Conservation (phyloP, 345 rosid species). For the Dipteronia sinensis region DNA sequence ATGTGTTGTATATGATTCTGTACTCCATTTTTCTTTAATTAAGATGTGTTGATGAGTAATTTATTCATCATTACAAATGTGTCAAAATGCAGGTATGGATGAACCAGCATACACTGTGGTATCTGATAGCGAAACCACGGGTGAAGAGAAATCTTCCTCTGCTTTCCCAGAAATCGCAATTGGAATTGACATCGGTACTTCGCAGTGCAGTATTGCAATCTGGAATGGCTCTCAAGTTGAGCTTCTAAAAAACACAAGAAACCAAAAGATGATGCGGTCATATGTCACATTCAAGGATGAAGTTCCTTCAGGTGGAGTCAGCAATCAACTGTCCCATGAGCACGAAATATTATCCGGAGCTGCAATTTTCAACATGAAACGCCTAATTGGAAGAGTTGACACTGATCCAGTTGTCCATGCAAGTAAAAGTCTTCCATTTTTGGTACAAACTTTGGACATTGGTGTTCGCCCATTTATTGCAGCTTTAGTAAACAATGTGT, state of each 20-base stretch:
- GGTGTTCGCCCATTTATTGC: slow-evolving; percentile 89
- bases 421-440: slow-evolving; percentile 72
- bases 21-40: not conserved
- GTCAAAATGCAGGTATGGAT: slow-evolving; percentile 62
- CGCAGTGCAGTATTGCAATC: slow-evolving; percentile 77
- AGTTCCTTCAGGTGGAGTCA: slow-evolving; percentile 74
- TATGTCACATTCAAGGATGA: slow-evolving; percentile 84
- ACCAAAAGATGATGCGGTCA: slow-evolving; percentile 73
- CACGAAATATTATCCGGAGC: slow-evolving; percentile 79
- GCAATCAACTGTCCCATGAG: slow-evolving; percentile 69
- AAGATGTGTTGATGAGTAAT: slow-evolving; percentile 6
- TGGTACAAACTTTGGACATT: slow-evolving; percentile 80
- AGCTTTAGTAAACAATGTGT: slow-evolving; percentile 72
- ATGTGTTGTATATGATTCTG: not conserved
- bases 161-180: slow-evolving; percentile 73
- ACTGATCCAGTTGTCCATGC: slow-evolving; percentile 80
- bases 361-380: slow-evolving; percentile 89
- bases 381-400: slow-evolving; percentile 83
- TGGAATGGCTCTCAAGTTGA: slow-evolving; percentile 90
- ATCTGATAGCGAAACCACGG: slow-evolving; percentile 78
- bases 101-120: slow-evolving; percentile 78
- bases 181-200: slow-evolving; percentile 90
- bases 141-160: slow-evolving; percentile 68
- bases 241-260: slow-evolving; percentile 69
- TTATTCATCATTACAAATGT: slow-evolving; percentile 9